phyloP scores from a whole-genome alignment of 306 rosid genomes.

The Cicer bijugum region DNA sequence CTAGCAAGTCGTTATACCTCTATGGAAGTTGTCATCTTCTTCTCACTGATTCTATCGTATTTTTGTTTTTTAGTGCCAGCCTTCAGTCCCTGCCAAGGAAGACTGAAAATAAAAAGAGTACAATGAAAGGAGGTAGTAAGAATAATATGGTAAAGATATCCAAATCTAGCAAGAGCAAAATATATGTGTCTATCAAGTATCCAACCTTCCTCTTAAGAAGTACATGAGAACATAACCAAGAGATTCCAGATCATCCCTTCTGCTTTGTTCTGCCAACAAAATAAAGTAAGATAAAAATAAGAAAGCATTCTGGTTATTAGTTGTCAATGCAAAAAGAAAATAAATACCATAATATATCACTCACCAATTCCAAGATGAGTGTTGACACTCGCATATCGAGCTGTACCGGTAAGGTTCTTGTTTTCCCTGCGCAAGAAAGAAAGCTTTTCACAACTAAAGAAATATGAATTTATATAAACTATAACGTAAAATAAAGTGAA shows the following conservation, averaged over 20 bases:
- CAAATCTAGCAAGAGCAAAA: conserved; percentile 41
- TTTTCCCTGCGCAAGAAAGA: conserved; percentile 71
- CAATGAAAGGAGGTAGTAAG: conserved; percentile 32
- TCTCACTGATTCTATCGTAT: conserved; percentile 95
- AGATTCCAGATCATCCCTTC: conserved; percentile 99
- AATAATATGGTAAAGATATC: conserved; percentile 34
- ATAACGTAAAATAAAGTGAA: conserved; percentile 22
- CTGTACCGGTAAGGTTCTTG: conserved; percentile 99
- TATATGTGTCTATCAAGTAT: conserved; percentile 38
- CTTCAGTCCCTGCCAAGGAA: conserved; percentile 99
- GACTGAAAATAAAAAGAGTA: conserved; percentile 58
- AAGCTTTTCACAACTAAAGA: not conserved
- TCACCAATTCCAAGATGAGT: conserved; percentile 99
- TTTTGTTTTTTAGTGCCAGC: conserved; percentile 98
- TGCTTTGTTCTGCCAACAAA: conserved; percentile 90
- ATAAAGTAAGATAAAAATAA: conserved; percentile 39
- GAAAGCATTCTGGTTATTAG: conserved; percentile 10
- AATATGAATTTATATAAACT: conserved; percentile 15
- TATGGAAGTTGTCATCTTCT: conserved; percentile 87
- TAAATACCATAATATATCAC: conserved; percentile 48
- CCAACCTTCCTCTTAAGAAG: conserved; percentile 97
- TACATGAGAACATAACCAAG: conserved; percentile 99
- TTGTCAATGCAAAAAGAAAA: conserved; percentile 38
- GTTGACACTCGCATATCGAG: conserved; percentile 99
- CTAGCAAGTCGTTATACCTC: conserved; percentile 65